Evolutionary conservation across 192 early-diverging fungal genomes (phyloP).

Genomic region (Tieghemiomyces parasiticus): DNA sequence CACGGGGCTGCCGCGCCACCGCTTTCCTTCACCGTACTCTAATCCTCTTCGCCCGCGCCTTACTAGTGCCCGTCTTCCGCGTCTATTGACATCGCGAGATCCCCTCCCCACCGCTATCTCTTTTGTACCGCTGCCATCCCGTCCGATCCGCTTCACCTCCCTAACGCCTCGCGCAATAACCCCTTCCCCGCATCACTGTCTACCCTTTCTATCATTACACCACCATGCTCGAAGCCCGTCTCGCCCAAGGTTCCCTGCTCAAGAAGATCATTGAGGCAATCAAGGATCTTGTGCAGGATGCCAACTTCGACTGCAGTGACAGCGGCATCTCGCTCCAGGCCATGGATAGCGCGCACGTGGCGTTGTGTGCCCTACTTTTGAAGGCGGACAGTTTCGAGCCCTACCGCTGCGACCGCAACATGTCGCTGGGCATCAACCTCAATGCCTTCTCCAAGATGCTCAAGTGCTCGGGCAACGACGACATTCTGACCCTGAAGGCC

Average conservation of each 20-base stretch:
- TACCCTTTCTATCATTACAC: background rate
- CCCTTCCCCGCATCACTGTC: background rate
- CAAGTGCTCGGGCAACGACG: constrained; percentile 83
- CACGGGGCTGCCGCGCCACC: no score
- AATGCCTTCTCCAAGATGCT: constrained; percentile 78
- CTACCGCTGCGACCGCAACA: constrained; percentile 80
- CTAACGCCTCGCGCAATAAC: no score
- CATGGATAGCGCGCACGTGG: constrained; percentile 99
- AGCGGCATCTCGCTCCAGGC: constrained; percentile 91
- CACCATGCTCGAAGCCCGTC: constrained; percentile 82
- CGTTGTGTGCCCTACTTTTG: constrained; percentile 74
- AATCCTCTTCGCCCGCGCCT: background rate
- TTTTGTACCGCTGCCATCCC: no score
- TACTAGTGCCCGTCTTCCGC: background rate
- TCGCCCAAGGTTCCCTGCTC: constrained; percentile 70
- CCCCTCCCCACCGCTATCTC: no score
- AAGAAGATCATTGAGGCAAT: constrained; percentile 93
- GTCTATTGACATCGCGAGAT: no score
- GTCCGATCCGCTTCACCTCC: no score
- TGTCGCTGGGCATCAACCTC: constrained; percentile 84
- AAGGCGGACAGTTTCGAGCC: constrained; percentile 69
- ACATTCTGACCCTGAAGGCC: constrained; percentile 81
- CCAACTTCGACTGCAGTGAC: constrained; percentile 96
- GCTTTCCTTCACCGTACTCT: background rate
- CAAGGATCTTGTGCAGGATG: constrained; percentile 93